These are phyloP conservation scores for Gigaspora rosea DNA, from an alignment of 192 early-diverging fungal species.

Conservation along the genomic window DNA sequence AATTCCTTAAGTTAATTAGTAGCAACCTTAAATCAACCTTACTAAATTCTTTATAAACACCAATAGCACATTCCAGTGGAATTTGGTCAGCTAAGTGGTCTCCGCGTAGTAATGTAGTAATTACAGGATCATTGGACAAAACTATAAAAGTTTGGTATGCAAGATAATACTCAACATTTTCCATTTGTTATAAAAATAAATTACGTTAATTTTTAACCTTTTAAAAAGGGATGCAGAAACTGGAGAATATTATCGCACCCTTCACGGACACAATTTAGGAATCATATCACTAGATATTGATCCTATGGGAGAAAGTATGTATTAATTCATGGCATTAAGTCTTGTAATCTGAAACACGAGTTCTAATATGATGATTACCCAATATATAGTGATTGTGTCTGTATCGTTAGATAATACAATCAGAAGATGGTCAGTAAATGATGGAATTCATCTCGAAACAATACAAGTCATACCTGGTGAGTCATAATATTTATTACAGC, in stretches of 20 bases:
- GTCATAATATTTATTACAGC: neutral
- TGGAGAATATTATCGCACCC: constrained; percentile 45
- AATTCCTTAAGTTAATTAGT: neutral
- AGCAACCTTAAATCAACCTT: neutral
- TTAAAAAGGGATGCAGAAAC: constrained; percentile 58
- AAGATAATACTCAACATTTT: too few species aligned
- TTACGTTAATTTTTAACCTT: neutral
- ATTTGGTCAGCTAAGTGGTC: constrained; percentile 79
- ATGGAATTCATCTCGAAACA: constrained; percentile 41
- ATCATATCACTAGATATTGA: constrained; percentile 66
- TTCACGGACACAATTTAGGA: constrained; percentile 75
- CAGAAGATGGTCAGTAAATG: constrained; percentile 65
- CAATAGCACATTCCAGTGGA: constrained; percentile 70
- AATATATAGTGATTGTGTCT: constrained; percentile 53
- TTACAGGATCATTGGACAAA: constrained; percentile 67
- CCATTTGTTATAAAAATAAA: too few species aligned
- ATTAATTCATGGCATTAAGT: neutral
- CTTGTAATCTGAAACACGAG: neutral
- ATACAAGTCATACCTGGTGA: constrained; percentile 62
- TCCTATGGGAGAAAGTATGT: constrained; percentile 49
- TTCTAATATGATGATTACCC: too few species aligned
- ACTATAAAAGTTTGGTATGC: constrained; percentile 74
- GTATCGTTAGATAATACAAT: constrained; percentile 73
- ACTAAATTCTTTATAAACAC: neutral
- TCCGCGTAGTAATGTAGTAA: constrained; percentile 56